Conservation (phyloP, 2,329 filamentous ascomycete genomes). For the Lecanoromycetidae sp. region DNA sequence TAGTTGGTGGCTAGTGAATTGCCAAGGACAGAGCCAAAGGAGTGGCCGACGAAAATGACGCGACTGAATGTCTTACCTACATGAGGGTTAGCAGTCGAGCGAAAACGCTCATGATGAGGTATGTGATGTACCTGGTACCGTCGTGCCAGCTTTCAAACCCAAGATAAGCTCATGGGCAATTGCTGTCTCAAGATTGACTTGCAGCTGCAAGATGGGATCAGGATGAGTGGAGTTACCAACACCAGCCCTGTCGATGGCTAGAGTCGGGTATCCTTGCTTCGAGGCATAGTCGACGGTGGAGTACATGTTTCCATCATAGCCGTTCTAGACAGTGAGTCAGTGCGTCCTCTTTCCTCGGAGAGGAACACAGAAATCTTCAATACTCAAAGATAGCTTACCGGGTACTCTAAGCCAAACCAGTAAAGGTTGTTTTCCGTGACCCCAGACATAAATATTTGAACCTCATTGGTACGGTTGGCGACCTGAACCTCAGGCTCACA, state of each 20-base stretch:
- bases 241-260: not conserved
- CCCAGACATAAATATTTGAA: not conserved
- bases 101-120: not conserved
- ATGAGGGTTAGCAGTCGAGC: not conserved
- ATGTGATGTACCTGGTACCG: not conserved
- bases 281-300: not conserved
- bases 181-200: not conserved
- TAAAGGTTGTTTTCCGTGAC: not conserved
- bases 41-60: conserved; percentile 4
- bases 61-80: not conserved
- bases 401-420: not conserved
- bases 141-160: not conserved
- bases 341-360: too few species aligned
- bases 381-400: too few species aligned
- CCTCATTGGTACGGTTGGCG: not conserved
- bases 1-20: conserved; percentile 1
- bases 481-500: not conserved
- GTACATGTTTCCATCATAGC: not conserved
- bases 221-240: not conserved
- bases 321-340: too few species aligned
- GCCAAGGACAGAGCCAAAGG: conserved; percentile 1
- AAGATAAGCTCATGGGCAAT: not conserved
- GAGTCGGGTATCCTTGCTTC: not conserved
- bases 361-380: too few species aligned
- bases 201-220: not conserved